Evolutionary conservation across 768 basidiomycete species (phyloP).

Genomic region (Russula abietina): DNA sequence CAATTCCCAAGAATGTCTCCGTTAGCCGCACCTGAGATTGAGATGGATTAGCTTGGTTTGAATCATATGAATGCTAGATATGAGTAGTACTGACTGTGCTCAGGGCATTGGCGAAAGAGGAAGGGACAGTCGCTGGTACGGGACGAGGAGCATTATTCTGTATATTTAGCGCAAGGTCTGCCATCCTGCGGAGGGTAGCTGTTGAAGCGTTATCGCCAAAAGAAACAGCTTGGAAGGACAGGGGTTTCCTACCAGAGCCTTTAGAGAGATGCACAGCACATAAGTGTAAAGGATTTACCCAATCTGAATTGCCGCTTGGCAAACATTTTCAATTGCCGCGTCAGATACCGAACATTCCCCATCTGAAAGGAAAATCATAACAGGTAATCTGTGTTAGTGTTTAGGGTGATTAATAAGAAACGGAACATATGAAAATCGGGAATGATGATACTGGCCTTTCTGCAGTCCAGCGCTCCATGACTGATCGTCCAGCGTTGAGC

Average conservation of each 20-base stretch:
- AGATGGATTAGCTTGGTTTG: neutral
- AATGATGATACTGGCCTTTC: constrained; percentile 36
- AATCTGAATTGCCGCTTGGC: too few species aligned
- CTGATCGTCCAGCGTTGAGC: constrained; percentile 31
- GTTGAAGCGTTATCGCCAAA: constrained; percentile 40
- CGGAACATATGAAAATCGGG: neutral
- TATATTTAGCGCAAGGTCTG: constrained; percentile 43
- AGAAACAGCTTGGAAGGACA: constrained; percentile 53
- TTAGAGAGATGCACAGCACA: neutral
- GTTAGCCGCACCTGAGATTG: constrained; percentile 46
- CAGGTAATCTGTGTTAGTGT: constrained; percentile 36
- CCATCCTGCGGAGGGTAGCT: constrained; percentile 44
- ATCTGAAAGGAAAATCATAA: constrained; percentile 54
- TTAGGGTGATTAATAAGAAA: neutral
- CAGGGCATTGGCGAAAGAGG: constrained; percentile 42
- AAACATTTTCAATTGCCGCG: constrained; percentile 35
- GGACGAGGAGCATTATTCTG: constrained; percentile 42
- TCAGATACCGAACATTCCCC: constrained; percentile 42
- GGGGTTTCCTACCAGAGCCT: constrained; percentile 37
- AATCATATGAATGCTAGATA: neutral
- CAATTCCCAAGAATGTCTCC: constrained; percentile 52
- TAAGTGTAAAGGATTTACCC: constrained; percentile 31
- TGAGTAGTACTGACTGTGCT: neutral
- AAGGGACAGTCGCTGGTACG: neutral
- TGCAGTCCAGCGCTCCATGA: constrained; percentile 46